A percentile compares a stretch with the other conserved stretches of the same genome.
These are phyloP conservation scores for Coemansia sp. DNA, from an alignment of 192 early-diverging fungal species.

Conservation along the genomic window DNA sequence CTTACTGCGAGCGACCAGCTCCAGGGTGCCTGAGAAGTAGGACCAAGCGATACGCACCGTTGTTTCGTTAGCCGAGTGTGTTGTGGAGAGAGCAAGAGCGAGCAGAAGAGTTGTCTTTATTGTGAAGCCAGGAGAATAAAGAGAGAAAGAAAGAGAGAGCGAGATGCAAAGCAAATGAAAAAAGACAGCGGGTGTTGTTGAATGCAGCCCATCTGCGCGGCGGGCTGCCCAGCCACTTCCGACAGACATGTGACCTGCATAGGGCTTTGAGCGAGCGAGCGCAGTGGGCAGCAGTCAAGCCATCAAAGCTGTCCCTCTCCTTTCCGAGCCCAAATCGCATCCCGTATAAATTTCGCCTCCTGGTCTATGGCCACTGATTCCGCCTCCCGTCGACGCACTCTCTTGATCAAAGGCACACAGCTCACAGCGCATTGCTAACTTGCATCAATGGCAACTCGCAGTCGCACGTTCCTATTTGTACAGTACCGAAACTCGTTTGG, in stretches of 20 bases:
- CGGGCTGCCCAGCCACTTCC: not conserved
- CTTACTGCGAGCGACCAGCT: slow-evolving; percentile 4
- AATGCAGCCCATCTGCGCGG: not conserved
- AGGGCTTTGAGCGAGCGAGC: not conserved
- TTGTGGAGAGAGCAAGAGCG: not conserved
- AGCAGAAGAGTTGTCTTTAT: too few species aligned
- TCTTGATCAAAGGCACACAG: too few species aligned
- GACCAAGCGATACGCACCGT: slow-evolving; percentile 4
- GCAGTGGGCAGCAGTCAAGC: too few species aligned
- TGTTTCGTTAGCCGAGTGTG: slow-evolving; percentile 9
- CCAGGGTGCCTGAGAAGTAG: not conserved
- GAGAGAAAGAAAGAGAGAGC: not conserved
- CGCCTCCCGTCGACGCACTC: too few species aligned
- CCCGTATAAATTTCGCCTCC: not conserved
- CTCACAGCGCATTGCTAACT: not conserved
- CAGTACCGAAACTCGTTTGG: slow-evolving; percentile 93
- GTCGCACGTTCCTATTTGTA: slow-evolving; percentile 88
- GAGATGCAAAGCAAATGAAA: not conserved
- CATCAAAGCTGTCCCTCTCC: too few species aligned
- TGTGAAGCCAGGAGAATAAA: too few species aligned
- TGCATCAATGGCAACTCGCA: slow-evolving; percentile 77
- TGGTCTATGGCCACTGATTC: too few species aligned
- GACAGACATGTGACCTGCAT: not conserved
- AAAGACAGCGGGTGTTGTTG: not conserved
- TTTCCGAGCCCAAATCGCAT: too few species aligned